A percentile compares a stretch with the other conserved stretches of the same genome.
Conservation (phyloP, 2,329 filamentous ascomycete genomes). For the Talaromyces sp. region DNA sequence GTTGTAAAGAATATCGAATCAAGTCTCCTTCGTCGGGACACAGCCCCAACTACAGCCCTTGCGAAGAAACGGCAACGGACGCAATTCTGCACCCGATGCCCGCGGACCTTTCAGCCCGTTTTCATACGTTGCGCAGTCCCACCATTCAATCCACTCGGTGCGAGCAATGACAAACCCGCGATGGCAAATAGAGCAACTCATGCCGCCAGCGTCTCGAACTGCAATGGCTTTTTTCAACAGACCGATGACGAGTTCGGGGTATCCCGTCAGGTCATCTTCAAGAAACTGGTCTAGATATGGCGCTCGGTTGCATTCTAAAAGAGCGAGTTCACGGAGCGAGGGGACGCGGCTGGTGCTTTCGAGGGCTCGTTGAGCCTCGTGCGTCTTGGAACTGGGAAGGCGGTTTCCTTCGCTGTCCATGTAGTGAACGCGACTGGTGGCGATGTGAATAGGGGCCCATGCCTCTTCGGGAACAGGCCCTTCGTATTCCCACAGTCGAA, state of each 20-base stretch:
- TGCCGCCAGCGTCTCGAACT: conserved; percentile 31
- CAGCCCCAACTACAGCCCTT: conserved; percentile 37
- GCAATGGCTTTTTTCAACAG: conserved; percentile 30
- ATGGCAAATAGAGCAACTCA: conserved; percentile 35
- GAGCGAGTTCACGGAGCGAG: conserved; percentile 38
- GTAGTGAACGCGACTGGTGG: conserved; percentile 25
- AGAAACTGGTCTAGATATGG: conserved; percentile 31
- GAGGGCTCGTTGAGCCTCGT: conserved; percentile 1
- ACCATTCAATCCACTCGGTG: conserved; percentile 41
- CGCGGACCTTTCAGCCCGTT: conserved; percentile 30
- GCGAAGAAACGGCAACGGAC: conserved; percentile 35
- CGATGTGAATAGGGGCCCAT: conserved; percentile 32
- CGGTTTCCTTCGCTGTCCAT: conserved; percentile 31
- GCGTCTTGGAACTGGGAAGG: conserved; percentile 9
- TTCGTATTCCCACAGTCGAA: conserved; percentile 20
- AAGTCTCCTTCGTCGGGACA: conserved; percentile 16
- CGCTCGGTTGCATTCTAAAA: conserved; percentile 33
- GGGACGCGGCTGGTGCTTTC: conserved; percentile 21
- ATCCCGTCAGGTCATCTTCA: conserved; percentile 27
- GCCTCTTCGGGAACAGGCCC: conserved; percentile 22
- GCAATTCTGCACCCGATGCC: conserved; percentile 23
- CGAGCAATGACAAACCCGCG: conserved; percentile 36
- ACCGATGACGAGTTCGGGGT: conserved; percentile 27
- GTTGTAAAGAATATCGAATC: not conserved
- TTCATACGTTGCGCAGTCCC: conserved; percentile 35